These are phyloP conservation scores for Lactarius tabidus DNA, from an alignment of 768 basidiomycete genomes.

Conservation along the genomic window DNA sequence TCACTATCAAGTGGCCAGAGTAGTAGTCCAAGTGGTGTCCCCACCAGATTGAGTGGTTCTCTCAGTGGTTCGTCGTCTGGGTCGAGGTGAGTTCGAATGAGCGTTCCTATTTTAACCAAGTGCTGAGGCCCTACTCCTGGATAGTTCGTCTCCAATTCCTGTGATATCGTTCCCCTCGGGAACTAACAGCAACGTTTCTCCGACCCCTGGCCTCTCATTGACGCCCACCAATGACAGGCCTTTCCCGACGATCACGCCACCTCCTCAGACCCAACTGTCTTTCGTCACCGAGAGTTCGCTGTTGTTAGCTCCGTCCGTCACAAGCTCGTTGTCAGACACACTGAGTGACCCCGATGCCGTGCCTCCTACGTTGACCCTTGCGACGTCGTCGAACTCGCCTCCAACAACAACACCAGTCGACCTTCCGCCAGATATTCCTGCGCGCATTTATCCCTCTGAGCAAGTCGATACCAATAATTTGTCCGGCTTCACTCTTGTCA, in stretches of 20 bases:
- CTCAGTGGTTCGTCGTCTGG: not conserved
- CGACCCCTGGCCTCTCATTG: not conserved
- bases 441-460: slow-evolving; percentile 48
- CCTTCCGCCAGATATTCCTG: slow-evolving; percentile 60
- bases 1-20: not conserved
- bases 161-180: slow-evolving; percentile 22
- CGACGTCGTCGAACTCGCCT: slow-evolving; percentile 20
- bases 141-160: slow-evolving; percentile 13
- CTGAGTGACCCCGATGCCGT: slow-evolving; percentile 39
- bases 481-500: slow-evolving; percentile 48
- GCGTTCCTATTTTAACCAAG: not conserved
- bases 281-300: slow-evolving; percentile 37
- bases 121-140: not conserved
- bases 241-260: slow-evolving; percentile 24
- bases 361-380: slow-evolving; percentile 31
- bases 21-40: not conserved
- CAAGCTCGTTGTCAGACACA: slow-evolving; percentile 27
- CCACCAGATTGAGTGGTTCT: not conserved
- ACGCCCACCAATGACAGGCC: slow-evolving; percentile 21
- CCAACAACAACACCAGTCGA: slow-evolving; percentile 32
- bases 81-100: slow-evolving; percentile 1
- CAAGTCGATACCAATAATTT: slow-evolving; percentile 30
- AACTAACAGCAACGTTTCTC: not conserved
- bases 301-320: slow-evolving; percentile 32
- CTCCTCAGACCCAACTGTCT: slow-evolving; percentile 35